Evolutionary conservation across 352 stramenopile species (phyloP).

Genomic region (Phytophthora crassamura): DNA sequence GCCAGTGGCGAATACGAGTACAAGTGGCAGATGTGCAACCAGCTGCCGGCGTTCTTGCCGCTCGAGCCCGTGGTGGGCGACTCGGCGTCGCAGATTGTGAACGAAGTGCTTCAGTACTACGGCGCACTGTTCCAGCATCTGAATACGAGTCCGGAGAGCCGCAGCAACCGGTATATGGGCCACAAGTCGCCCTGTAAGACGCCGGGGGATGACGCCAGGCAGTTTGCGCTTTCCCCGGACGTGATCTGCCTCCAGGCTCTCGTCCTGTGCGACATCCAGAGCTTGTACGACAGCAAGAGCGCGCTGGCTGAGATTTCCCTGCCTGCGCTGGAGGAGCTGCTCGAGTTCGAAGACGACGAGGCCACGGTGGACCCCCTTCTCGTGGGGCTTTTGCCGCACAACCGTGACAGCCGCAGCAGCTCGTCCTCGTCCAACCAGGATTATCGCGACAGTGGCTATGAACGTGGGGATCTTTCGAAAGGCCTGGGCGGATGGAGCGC

Average conservation of each 20-base stretch:
- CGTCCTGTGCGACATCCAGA: constrained; percentile 83
- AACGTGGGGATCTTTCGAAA: constrained; percentile 46
- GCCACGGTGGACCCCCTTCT: constrained; percentile 56
- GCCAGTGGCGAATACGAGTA: constrained; percentile 64
- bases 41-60: constrained; percentile 53
- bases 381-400: constrained; percentile 43
- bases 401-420: constrained; percentile 46
- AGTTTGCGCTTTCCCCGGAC: constrained; percentile 61
- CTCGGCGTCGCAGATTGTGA: constrained; percentile 66
- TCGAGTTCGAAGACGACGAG: constrained; percentile 85
- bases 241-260: constrained; percentile 70
- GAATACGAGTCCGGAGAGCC: constrained; percentile 63
- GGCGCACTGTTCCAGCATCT: constrained; percentile 66
- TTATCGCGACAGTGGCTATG: constrained; percentile 41
- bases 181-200: constrained; percentile 21
- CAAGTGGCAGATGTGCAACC: constrained; percentile 80
- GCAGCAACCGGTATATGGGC: constrained; percentile 41
- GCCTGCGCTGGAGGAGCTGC: constrained; percentile 68
- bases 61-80: constrained; percentile 63
- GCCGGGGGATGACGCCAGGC: constrained; percentile 10
- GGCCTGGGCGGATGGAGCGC: constrained; percentile 58
- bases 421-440: constrained; percentile 46
- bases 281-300: constrained; percentile 80
- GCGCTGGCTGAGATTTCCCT: constrained; percentile 69
- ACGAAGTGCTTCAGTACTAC: constrained; percentile 84